phyloP scores from a whole-genome alignment of 1,284 basidiomycete species.

The Volvariella volvacea region DNA sequence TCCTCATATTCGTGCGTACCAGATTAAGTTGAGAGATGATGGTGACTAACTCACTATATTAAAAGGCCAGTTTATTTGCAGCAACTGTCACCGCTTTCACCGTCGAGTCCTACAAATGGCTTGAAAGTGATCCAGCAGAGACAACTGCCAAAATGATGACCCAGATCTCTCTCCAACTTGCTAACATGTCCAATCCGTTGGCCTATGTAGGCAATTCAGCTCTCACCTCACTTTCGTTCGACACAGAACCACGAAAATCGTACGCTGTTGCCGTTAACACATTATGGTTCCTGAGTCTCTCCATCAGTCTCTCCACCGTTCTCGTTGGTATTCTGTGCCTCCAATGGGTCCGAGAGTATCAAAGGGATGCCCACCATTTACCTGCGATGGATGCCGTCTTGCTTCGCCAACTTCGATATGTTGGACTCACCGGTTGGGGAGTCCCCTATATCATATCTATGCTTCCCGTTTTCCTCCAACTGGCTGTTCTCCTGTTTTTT shows the following conservation, averaged over 20 bases:
- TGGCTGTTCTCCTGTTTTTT: conserved; percentile 18
- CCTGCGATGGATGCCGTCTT: conserved; percentile 5
- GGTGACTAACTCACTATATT: too few species aligned
- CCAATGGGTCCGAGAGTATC: conserved; percentile 2
- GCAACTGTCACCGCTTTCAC: conserved; percentile 2
- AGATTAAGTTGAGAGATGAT: too few species aligned
- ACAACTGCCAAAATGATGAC: not conserved
- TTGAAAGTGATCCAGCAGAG: not conserved
- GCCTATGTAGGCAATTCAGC: not conserved
- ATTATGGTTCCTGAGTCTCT: not conserved
- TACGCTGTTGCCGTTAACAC: not conserved
- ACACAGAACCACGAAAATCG: not conserved
- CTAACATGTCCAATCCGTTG: not conserved
- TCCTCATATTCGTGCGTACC: conserved; percentile 1
- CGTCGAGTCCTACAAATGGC: conserved; percentile 1
- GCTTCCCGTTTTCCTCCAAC: conserved; percentile 20
- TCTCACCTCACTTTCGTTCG: not conserved
- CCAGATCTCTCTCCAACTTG: not conserved
- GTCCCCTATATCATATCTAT: conserved; percentile 17
- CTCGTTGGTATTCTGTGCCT: not conserved
- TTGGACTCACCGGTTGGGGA: conserved; percentile 18
- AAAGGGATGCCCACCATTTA: not conserved
- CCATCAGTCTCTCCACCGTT: not conserved
- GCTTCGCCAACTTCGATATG: conserved; percentile 18
- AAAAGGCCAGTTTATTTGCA: not conserved